phyloP scores from a whole-genome alignment of 1,284 basidiomycete species.

The Jaminaea rosea region DNA sequence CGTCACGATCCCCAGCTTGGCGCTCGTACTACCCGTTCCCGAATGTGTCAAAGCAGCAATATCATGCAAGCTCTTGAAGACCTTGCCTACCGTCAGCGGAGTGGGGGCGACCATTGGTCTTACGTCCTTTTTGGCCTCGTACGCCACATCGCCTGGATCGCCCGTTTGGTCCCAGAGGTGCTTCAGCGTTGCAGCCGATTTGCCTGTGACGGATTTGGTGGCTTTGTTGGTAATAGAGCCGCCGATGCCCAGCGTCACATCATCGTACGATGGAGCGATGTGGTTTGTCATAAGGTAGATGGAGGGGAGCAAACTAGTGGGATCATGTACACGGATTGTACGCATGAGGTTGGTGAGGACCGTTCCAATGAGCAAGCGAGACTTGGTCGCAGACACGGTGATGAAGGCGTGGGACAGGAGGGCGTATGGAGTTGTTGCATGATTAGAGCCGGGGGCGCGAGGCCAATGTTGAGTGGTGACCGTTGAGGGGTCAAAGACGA shows the following conservation, averaged over 20 bases:
- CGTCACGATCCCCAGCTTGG: slow-evolving; percentile 70
- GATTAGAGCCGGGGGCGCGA: too few relatives aligned
- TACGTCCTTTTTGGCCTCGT: slow-evolving; percentile 37
- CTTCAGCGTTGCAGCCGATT: slow-evolving; percentile 61
- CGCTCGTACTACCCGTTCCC: slow-evolving; percentile 64
- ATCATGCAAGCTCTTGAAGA: slow-evolving; percentile 49
- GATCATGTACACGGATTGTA: slow-evolving; percentile 61
- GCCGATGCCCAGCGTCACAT: slow-evolving; percentile 48
- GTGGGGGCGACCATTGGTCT: slow-evolving; percentile 34
- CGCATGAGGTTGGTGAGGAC: slow-evolving; percentile 72
- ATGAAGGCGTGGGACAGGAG: slow-evolving; percentile 70
- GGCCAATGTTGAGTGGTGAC: slow-evolving; percentile 34
- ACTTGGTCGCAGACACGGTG: slow-evolving; percentile 65
- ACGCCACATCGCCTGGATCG: slow-evolving; percentile 44
- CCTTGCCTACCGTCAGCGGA: slow-evolving; percentile 34
- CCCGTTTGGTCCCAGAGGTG: slow-evolving; percentile 49
- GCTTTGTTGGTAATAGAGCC: slow-evolving; percentile 66
- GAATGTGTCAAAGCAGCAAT: slow-evolving; percentile 51
- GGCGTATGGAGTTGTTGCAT: slow-evolving; percentile 65
- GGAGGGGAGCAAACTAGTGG: slow-evolving; percentile 64
- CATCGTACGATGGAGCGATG: slow-evolving; percentile 57
- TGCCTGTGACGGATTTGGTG: slow-evolving; percentile 72
- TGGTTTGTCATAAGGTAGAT: slow-evolving; percentile 85
- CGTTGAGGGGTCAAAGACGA: slow-evolving; percentile 36
- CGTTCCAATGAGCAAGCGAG: slow-evolving; percentile 70